Base-by-base conservation (phyloP, 2,329 filamentous ascomycete species). In the Biscogniauxia sp. region DNA sequence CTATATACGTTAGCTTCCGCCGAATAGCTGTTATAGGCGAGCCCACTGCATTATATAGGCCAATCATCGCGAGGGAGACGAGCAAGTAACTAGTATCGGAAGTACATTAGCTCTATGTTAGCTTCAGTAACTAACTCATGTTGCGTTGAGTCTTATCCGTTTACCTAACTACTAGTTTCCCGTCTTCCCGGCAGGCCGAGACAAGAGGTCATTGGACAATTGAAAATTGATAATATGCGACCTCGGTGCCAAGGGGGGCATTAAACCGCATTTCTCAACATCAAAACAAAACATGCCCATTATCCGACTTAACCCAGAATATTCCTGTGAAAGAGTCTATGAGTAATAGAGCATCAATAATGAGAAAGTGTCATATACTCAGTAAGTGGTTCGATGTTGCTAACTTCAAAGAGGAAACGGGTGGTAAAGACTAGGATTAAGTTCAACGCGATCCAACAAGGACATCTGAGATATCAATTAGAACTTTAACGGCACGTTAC, bases 11-110 rank as follows among this genome's bases (percentile, higher is more conserved):
- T 58, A 37, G 64, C 64, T 56, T 66, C 62, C 2, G n/a, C 25
- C 3, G 64, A 58, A 15, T 65, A 59, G n/a, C 28, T 65, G n/a
- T 57, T 56, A 54, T 69, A 73, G 56, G 73, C 72, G 25, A 73
- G 58, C 8, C 70, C 71, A 2, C 72, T 67, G 49, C 70, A 73
- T 2, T 2, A 25, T 69, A 66, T 68, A 20, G 61, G 25, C 41
- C 64, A 54, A 19, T 59, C 45, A 51, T 60, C 55, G n/a, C 54
- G 56, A 45, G 64, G 57, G 20, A 67, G 41, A 59, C 61, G 57
- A 59, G 61, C 64, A 25, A 59, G 61, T 19, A 64, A 26, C 58
- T 59, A 51, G 49, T 25, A 9, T 37, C 2, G 3, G 32, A 1
- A 11, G 13, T 51, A 11, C 8, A 19, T 60, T n/a, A 60, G 59